Conservation (phyloP, 2,329 filamentous ascomycete species). For the Penicillium verrucosum region DNA sequence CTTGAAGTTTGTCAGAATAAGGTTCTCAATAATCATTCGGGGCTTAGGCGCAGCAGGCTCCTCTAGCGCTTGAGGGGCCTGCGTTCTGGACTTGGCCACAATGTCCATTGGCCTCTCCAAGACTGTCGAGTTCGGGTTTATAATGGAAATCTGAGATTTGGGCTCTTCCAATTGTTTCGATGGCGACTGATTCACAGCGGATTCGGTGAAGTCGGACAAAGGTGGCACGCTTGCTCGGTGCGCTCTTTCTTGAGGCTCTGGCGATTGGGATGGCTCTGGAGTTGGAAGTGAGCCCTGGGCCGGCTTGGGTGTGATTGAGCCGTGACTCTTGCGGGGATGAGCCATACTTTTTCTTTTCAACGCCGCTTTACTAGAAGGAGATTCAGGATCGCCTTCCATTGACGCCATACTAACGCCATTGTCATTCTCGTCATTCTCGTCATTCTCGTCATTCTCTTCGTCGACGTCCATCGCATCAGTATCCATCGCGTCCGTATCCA, state of each 20-base stretch:
- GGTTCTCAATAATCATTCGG: slow-evolving; percentile 86
- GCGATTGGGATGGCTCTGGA: slow-evolving; percentile 54
- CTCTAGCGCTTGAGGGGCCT: slow-evolving; percentile 61
- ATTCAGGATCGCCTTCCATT: slow-evolving; percentile 48
- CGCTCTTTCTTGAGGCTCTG: slow-evolving; percentile 41
- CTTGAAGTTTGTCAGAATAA: slow-evolving; percentile 96
- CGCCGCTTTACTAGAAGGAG: slow-evolving; percentile 59
- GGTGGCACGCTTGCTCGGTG: slow-evolving; percentile 53
- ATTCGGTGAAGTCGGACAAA: slow-evolving; percentile 69
- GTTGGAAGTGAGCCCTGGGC: slow-evolving; percentile 45
- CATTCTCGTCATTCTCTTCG: slow-evolving; percentile 32
- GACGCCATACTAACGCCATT: slow-evolving; percentile 31
- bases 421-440: slow-evolving; percentile 17
- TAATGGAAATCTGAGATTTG: slow-evolving; percentile 55
- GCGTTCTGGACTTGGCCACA: slow-evolving; percentile 76
- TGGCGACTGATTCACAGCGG: slow-evolving; percentile 61
- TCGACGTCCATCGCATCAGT: slow-evolving; percentile 45
- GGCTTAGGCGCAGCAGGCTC: slow-evolving; percentile 75
- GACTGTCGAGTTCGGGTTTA: slow-evolving; percentile 72
- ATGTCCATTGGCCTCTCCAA: slow-evolving; percentile 93
- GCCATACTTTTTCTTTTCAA: slow-evolving; percentile 66
- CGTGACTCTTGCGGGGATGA: slow-evolving; percentile 40
- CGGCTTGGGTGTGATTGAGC: slow-evolving; percentile 40
- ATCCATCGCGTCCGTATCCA: slow-evolving; percentile 52
- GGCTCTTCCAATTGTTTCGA: slow-evolving; percentile 42